These are phyloP conservation scores for Ustilago esculenta DNA, from an alignment of 1,284 basidiomycete species.

Conservation along the genomic window DNA sequence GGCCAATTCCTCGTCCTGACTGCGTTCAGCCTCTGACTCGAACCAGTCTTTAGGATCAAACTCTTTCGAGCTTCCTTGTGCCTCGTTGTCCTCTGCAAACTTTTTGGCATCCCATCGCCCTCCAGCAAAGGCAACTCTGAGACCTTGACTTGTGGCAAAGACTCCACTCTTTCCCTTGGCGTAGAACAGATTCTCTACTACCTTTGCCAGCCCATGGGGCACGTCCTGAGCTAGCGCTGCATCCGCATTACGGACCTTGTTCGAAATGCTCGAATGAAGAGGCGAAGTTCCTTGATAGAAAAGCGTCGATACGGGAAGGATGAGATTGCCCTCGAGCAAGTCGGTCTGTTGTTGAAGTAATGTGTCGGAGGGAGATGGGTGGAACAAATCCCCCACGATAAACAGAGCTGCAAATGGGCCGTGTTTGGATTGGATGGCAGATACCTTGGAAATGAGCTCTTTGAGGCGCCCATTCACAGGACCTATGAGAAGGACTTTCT, in stretches of 20 bases:
- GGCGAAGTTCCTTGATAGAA: constrained; percentile 81
- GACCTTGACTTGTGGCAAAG: constrained; percentile 11
- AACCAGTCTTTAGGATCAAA: constrained; percentile 19
- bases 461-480: constrained; percentile 80
- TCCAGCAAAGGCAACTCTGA: constrained; percentile 52
- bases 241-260: constrained; percentile 1
- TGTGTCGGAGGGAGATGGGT: constrained; percentile 34
- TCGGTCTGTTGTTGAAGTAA: constrained; percentile 72
- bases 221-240: too few species aligned
- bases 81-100: constrained; percentile 14
- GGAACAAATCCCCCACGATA: background rate
- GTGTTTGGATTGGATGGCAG: constrained; percentile 87
- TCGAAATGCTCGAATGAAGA: constrained; percentile 1
- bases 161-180: constrained; percentile 51
- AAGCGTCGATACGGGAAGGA: constrained; percentile 88
- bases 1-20: constrained; percentile 10
- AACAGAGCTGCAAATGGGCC: constrained; percentile 91
- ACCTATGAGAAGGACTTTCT: constrained; percentile 81
- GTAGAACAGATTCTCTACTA: constrained; percentile 51
- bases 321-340: constrained; percentile 75
- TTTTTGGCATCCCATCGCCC: constrained; percentile 32
- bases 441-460: constrained; percentile 81
- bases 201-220: constrained; percentile 6
- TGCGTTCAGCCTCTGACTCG: constrained; percentile 6
- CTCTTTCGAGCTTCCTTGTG: background rate